Evolutionary conservation across 345 rosid species (phyloP).

Genomic region (Dipteronia dyeriana): DNA sequence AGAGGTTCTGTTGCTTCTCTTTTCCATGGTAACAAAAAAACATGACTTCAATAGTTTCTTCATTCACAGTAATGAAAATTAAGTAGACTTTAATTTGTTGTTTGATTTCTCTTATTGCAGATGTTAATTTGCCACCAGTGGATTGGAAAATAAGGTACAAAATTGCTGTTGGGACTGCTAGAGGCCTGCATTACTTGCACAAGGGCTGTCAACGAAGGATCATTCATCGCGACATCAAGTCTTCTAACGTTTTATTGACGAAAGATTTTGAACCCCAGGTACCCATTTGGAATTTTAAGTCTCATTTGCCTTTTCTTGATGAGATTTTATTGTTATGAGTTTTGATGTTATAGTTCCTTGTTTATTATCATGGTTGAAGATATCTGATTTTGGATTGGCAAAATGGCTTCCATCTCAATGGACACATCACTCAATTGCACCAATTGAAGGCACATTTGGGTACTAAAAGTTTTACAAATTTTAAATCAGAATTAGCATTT

Average conservation of each 20-base stretch:
- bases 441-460: conserved; percentile 99
- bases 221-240: conserved; percentile 94
- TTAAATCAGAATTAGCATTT: background rate
- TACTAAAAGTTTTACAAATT: conserved; percentile 22
- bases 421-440: conserved; percentile 98
- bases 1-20: conserved; percentile 90
- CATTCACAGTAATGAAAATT: background rate
- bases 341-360: background rate
- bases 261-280: conserved; percentile 82
- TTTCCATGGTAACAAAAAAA: conserved; percentile 64
- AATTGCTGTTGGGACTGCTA: conserved; percentile 80
- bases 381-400: conserved; percentile 96
- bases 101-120: conserved; percentile 30
- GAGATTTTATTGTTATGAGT: background rate
- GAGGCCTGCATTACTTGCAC: conserved; percentile 86
- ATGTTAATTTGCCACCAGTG: conserved; percentile 44
- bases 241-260: conserved; percentile 81
- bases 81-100: background rate
- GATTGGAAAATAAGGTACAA: conserved; percentile 82
- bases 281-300: background rate
- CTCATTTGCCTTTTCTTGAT: background rate
- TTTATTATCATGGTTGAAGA: conserved; percentile 33
- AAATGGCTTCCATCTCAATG: conserved; percentile 99
- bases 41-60: background rate
- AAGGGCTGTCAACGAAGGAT: conserved; percentile 92